phyloP scores from a whole-genome alignment of 192 early-diverging fungal species.

The Coemansia sp. region DNA sequence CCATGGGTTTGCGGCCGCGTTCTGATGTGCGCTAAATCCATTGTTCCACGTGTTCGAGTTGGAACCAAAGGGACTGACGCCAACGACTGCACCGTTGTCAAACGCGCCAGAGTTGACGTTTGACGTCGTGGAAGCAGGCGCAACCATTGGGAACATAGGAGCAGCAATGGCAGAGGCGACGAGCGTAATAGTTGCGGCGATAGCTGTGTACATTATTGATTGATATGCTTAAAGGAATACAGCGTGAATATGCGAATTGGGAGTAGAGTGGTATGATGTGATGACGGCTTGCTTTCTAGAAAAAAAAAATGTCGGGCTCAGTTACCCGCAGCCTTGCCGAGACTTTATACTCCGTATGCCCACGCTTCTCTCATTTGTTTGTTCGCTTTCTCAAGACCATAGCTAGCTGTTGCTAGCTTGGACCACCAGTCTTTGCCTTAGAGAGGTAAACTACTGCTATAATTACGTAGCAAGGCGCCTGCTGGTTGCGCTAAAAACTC shows the following conservation, averaged over 20 bases:
- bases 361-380: not conserved
- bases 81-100: constrained; percentile 40
- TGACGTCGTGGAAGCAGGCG: constrained; percentile 29
- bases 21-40: constrained; percentile 50
- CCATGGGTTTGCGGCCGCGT: constrained; percentile 47
- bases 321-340: not conserved
- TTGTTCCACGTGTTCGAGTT: constrained; percentile 53
- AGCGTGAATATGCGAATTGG: not conserved
- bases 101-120: constrained; percentile 54
- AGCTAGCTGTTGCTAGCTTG: not conserved
- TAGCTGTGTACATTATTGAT: constrained; percentile 21
- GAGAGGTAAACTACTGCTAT: not conserved
- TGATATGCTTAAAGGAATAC: not conserved
- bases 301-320: not conserved
- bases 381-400: not conserved
- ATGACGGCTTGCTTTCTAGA: not conserved
- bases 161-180: constrained; percentile 25
- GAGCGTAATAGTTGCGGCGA: constrained; percentile 13
- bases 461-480: not conserved
- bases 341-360: not conserved
- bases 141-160: constrained; percentile 34
- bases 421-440: not conserved
- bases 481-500: not conserved
- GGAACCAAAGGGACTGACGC: constrained; percentile 44
- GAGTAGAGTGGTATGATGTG: not conserved